Percentiles rank a stretch among this genome's conserved stretches.
Conservation (phyloP, 2,329 filamentous ascomycete species). For the Trichoderma guizhouense region DNA sequence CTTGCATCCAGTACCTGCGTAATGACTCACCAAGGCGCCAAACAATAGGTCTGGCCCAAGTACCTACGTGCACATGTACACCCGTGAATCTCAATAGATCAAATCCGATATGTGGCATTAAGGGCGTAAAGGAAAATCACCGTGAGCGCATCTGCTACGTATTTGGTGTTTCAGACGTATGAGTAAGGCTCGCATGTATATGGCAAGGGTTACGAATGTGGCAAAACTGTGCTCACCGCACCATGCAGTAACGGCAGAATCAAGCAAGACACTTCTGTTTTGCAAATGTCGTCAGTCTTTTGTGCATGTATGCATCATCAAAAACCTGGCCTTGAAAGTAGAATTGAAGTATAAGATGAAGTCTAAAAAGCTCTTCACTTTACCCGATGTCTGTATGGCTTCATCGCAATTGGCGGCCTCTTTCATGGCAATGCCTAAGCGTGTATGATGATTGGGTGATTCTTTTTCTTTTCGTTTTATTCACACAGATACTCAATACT, state of each 20-base stretch:
- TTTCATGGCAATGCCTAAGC: neutral
- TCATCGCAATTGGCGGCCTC: neutral
- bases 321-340: neutral
- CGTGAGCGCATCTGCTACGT: neutral
- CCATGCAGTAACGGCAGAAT: neutral
- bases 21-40: neutral
- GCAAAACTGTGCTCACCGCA: neutral
- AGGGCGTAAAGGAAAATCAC: neutral
- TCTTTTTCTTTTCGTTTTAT: too few relatives aligned
- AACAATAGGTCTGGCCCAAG: neutral
- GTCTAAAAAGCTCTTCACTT: neutral
- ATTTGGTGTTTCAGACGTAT: neutral
- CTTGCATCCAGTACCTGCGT: neutral
- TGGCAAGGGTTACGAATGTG: neutral
- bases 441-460: neutral
- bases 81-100: neutral
- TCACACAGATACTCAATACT: neutral
- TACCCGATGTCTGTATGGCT: too few relatives aligned
- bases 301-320: neutral
- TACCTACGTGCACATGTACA: too few relatives aligned
- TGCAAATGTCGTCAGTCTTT: neutral
- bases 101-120: neutral
- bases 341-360: neutral
- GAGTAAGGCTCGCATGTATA: neutral
- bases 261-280: neutral